phyloP scores from a whole-genome alignment of 179 eudicot species.

The Carnegiea gigantea region DNA sequence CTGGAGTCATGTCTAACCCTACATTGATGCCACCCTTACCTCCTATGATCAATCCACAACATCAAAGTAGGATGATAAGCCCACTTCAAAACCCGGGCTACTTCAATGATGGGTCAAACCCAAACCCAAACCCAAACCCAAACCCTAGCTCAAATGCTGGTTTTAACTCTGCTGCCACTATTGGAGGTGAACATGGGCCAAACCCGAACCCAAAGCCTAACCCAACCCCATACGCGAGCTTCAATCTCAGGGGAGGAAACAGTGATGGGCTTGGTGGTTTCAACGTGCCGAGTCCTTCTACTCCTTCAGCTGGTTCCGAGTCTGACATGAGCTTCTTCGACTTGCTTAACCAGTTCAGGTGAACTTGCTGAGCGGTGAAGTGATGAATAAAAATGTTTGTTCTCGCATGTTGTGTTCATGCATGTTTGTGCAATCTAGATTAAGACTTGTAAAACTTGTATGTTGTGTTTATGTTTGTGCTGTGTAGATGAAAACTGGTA shows the following conservation, averaged over 20 bases:
- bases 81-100: background rate
- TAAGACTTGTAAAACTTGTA: no score
- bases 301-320: background rate
- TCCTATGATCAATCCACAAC: background rate
- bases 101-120: background rate
- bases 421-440: background rate
- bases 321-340: background rate
- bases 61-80: background rate
- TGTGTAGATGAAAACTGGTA: no score
- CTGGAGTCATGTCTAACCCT: background rate
- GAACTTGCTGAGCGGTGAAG: background rate
- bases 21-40: constrained; percentile 1
- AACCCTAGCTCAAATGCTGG: background rate
- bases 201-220: background rate
- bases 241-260: background rate
- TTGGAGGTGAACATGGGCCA: background rate
- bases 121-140: background rate
- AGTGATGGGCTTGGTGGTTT: background rate
- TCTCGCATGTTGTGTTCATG: background rate
- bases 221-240: background rate
- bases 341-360: background rate
- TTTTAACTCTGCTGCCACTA: no score
- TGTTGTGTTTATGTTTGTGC: no score
- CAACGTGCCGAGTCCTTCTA: background rate
- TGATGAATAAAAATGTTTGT: background rate